Evolutionary conservation across 805 yeast genomes (phyloP).

Genomic region (Saccharomycopsis vini): DNA sequence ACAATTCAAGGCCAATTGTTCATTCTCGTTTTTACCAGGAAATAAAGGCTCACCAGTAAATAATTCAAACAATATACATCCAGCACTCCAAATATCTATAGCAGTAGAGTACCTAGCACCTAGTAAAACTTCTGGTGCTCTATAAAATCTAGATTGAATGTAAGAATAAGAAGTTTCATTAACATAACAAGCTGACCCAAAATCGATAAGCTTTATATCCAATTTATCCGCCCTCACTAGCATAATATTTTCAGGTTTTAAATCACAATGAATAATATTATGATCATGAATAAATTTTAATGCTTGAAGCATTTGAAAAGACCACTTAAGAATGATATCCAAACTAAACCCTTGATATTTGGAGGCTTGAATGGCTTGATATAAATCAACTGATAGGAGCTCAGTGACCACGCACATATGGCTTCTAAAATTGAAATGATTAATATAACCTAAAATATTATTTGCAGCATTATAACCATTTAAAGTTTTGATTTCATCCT

Average conservation of each 20-base stretch:
- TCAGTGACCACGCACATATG: constrained; percentile 81
- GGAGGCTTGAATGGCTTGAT: constrained; percentile 45
- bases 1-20: constrained; percentile 65
- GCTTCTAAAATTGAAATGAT: constrained; percentile 70
- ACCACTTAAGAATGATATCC: constrained; percentile 34
- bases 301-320: constrained; percentile 50
- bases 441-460: constrained; percentile 45
- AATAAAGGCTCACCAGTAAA: constrained; percentile 78
- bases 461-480: constrained; percentile 23
- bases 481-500: constrained; percentile 18
- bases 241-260: constrained; percentile 81
- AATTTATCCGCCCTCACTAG: constrained; percentile 35
- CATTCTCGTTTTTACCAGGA: constrained; percentile 77
- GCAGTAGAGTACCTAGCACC: constrained; percentile 70
- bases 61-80: constrained; percentile 82
- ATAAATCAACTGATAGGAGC: constrained; percentile 56
- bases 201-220: constrained; percentile 64
- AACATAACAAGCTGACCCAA: constrained; percentile 59
- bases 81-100: constrained; percentile 89
- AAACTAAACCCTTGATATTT: constrained; percentile 42
- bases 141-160: constrained; percentile 71
- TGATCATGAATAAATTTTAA: constrained; percentile 48
- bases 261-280: constrained; percentile 69
- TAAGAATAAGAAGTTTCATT: constrained; percentile 70
- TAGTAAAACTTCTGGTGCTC: constrained; percentile 70